Evolutionary conservation across 768 basidiomycete genomes (phyloP), one percentile per base, ranked within the genome.

Genomic region (Leucogyrophana mollusca): DNA sequence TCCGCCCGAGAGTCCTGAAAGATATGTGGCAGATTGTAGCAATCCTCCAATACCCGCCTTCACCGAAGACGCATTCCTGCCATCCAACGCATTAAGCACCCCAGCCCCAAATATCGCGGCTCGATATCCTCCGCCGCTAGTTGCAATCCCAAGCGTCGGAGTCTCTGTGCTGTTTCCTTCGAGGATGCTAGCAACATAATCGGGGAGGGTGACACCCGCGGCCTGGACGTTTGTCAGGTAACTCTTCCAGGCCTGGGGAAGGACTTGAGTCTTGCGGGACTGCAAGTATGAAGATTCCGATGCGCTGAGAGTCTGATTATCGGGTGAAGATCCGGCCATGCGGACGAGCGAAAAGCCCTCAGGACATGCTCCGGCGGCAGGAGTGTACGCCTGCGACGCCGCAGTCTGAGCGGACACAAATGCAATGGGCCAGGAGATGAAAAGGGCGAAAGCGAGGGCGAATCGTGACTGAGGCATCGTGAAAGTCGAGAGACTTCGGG

Each of bases 71-170:
- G 58, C 34, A 42, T 80, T 82, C 21, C 77, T 61, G 32, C 65
- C 76, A 54, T 84, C 79, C 34, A 80, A 51, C 1, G 73, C 68
- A n/a, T 67, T 68, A 39, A 77, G 52, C 16, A 79, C 68, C 1
- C 78, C 82, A 3, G 76, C 81, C 34, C 73, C 75, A 41, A 73
- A 76, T 6, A 79, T 65, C 4, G 79, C 77, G 0, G 82, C 83
- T 11, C 82, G 63, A 40, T 77, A 73, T 0, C 80, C 76, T 7
- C 83, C 83, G 11, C 83, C 83, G 21, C 75, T 77, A 18, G 72
- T 59, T 0, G 81, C 79, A 42, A 82, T 75, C 0, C 71, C 77
- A 5, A 79, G 55, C 16, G 54, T 69, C 3, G 74, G 75, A 0
- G 59, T 49, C 13, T 60, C 40, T 1, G 47, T 21, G 21, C 50